A percentile compares a stretch with the other conserved stretches of the same genome.
Evolutionary conservation across 1,139 yeast genomes (phyloP).

Genomic region (Kodamaea arcana): DNA sequence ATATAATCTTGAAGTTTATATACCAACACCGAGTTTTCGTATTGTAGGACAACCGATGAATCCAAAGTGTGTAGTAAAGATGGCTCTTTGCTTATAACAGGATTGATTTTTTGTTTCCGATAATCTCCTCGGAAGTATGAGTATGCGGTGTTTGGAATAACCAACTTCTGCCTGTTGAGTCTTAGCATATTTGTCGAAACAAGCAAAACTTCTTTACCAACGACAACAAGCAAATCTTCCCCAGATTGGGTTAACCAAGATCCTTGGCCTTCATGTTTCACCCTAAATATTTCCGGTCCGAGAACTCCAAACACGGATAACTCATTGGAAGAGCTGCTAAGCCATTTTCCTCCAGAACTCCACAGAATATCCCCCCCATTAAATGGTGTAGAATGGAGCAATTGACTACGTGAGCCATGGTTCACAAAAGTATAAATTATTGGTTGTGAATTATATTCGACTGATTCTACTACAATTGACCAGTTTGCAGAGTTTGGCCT

Average conservation of each 20-base stretch:
- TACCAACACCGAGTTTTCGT: constrained; percentile 4
- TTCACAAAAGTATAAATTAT: constrained; percentile 33
- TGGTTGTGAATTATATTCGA: constrained; percentile 18
- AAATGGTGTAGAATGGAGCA: constrained; percentile 10
- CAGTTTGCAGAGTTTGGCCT: constrained; percentile 23
- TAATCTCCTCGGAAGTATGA: background rate
- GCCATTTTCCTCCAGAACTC: constrained; percentile 37
- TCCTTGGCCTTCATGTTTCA: background rate
- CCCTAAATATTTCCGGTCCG: constrained; percentile 9
- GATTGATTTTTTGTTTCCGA: background rate
- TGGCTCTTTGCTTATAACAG: background rate
- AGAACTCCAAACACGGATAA: constrained; percentile 28
- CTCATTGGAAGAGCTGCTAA: constrained; percentile 24
- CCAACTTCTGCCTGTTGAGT: background rate
- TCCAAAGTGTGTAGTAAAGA: background rate
- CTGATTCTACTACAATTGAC: constrained; percentile 22
- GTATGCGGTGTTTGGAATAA: background rate
- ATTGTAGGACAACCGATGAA: constrained; percentile 1
- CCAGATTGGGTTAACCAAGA: constrained; percentile 3
- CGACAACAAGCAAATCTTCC: constrained; percentile 2
- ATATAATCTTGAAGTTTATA: constrained; percentile 1
- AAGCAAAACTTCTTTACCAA: constrained; percentile 1
- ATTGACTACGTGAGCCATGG: constrained; percentile 28
- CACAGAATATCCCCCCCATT: constrained; percentile 21
- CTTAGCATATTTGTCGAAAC: constrained; percentile 4